Evolutionary conservation across 2,329 filamentous ascomycete species (phyloP).

Genomic region (Seiridium cupressi): DNA sequence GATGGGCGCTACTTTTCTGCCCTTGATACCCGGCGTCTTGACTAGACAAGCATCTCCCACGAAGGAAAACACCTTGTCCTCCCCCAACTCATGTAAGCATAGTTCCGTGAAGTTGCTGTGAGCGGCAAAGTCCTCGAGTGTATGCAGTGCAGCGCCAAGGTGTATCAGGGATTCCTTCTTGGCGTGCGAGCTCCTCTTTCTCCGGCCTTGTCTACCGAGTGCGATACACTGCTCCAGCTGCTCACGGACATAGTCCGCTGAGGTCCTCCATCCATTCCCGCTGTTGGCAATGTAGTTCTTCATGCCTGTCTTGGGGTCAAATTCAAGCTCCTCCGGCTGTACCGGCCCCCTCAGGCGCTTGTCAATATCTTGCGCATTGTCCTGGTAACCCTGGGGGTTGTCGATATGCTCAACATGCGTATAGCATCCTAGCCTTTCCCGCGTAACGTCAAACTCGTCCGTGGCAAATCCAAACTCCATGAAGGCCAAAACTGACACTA

Average conservation of each 20-base stretch:
- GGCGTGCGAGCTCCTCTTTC: slow-evolving; percentile 12
- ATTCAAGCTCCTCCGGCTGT: slow-evolving; percentile 24
- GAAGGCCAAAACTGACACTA: slow-evolving; percentile 54
- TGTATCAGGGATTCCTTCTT: slow-evolving; percentile 23
- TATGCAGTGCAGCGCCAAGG: slow-evolving; percentile 51
- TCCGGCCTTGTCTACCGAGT: slow-evolving; percentile 19
- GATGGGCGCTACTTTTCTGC: slow-evolving; percentile 45
- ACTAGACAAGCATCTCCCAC: slow-evolving; percentile 38
- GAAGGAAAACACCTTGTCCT: slow-evolving; percentile 49
- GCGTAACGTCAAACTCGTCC: slow-evolving; percentile 54
- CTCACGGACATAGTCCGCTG: slow-evolving; percentile 24
- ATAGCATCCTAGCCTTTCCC: slow-evolving; percentile 47
- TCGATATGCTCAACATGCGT: slow-evolving; percentile 54
- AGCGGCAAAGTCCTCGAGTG: slow-evolving; percentile 52
- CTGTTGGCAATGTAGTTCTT: slow-evolving; percentile 30
- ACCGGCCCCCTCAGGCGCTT: slow-evolving; percentile 25
- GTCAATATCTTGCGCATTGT: slow-evolving; percentile 26
- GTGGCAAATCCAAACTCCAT: slow-evolving; percentile 57
- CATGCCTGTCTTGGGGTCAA: slow-evolving; percentile 28
- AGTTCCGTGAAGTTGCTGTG: slow-evolving; percentile 56
- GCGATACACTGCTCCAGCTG: slow-evolving; percentile 23
- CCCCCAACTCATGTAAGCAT: slow-evolving; percentile 48
- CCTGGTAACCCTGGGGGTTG: slow-evolving; percentile 36
- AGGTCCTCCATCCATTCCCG: slow-evolving; percentile 24
- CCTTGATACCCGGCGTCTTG: slow-evolving; percentile 31